Base-by-base conservation (phyloP, 257 asterid genomes). In the Verbena officinalis region DNA sequence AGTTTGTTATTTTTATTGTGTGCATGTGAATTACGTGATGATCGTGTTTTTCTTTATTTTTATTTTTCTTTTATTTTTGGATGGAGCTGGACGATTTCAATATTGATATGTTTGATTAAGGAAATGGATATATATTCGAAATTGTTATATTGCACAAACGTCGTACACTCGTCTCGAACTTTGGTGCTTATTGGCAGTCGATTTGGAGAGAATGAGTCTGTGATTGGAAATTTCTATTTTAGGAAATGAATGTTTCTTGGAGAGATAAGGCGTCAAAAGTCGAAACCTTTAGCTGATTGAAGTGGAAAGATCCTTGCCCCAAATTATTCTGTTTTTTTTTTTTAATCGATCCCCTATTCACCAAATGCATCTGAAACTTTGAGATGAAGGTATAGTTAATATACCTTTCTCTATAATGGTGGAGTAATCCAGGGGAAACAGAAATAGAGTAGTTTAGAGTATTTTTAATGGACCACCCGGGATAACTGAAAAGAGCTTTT, bases 91-190 rank as follows among this genome's bases (percentile, higher is more conserved):
- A 36, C 27, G 15, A 23, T 43, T 49, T 39, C 0, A n/a, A 14
- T 55, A 39, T 54, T 49, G 43, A 8, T 60, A 38, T 49, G 68
- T 46, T 52, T 39, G 73, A 36, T 45, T 69, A 20, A 22, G 44
- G 38, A 57, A 15, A 31, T 59, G 50, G 55, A 33, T 73, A 42
- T 64, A 10, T 46, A 21, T 31, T 8, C 45, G 53, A 15, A 21
- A 50, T 16, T 36, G 40, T 36, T 36, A 36, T 36, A 4, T 9
- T 36, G 40, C 4, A 36, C 40, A 36, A 9, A 9, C 40, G 40
- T 9, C 7, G 49, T 46, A 20, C 7, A 67, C 20, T 45, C 24
- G 34, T 46, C 49, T 40, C 40, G 40, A 22, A 4, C 7, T 16
- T 56, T 68, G 62, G 55, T 16, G 63, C 55, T 55, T 51, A 9